Evolutionary conservation across 2,329 filamentous ascomycete genomes (phyloP).

Genomic region (Cladophialophora carrionii): DNA sequence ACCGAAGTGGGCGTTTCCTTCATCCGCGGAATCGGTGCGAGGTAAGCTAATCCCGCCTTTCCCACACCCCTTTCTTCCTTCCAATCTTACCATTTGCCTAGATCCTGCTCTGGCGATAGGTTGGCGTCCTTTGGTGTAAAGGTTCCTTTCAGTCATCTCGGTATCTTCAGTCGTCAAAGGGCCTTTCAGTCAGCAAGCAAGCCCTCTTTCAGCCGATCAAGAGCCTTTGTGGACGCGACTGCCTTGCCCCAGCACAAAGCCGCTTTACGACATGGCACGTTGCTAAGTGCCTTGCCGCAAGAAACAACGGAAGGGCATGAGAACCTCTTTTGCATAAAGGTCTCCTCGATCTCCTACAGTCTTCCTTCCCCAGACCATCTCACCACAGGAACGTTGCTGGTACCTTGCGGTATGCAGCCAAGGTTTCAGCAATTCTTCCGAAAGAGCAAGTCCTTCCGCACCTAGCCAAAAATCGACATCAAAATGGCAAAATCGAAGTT

Average conservation of each 20-base stretch:
- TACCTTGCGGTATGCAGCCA: not conserved
- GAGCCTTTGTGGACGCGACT: not conserved
- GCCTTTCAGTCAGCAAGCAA: not conserved
- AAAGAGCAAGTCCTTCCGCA: not conserved
- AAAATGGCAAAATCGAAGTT: not conserved
- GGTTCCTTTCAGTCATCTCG: too few relatives aligned
- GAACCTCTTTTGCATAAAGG: not conserved
- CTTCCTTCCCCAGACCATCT: not conserved
- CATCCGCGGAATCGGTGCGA: not conserved
- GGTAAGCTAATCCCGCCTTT: not conserved
- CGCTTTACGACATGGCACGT: not conserved
- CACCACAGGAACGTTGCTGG: not conserved
- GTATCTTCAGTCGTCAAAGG: too few relatives aligned
- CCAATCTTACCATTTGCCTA: not conserved
- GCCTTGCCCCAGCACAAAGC: not conserved
- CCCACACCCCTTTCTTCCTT: not conserved
- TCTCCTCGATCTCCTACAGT: not conserved
- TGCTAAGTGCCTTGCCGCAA: not conserved
- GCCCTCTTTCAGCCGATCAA: not conserved
- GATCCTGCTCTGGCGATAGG: not conserved
- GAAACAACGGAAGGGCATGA: not conserved
- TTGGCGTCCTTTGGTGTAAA: not conserved
- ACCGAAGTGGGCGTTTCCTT: not conserved
- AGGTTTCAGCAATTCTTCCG: not conserved
- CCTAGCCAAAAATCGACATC: not conserved